These are phyloP conservation scores for Leccinum aurantiacum DNA, from an alignment of 768 basidiomycete genomes.

Conservation along the genomic window DNA sequence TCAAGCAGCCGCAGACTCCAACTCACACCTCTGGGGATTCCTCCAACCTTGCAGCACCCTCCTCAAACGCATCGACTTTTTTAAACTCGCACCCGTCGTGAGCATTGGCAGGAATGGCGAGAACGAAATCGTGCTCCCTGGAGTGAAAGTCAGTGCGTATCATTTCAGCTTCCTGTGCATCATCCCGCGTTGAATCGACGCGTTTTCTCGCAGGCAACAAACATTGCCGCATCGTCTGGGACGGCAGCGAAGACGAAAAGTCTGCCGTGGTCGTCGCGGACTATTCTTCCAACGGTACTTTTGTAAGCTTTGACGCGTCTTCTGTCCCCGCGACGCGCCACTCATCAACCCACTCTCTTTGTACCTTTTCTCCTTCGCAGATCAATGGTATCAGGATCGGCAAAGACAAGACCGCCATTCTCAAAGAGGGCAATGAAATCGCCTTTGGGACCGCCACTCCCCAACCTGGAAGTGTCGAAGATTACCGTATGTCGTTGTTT, in stretches of 20 bases:
- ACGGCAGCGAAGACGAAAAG: conserved; percentile 32
- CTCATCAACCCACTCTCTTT: conserved; percentile 6
- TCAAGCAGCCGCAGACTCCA: conserved; percentile 20
- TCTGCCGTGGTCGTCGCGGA: conserved; percentile 37
- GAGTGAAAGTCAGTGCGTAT: conserved; percentile 71
- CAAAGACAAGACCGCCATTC: conserved; percentile 38
- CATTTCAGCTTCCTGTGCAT: conserved; percentile 13
- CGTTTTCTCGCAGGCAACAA: conserved; percentile 37
- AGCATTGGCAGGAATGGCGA: conserved; percentile 53
- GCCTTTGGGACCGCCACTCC: conserved; percentile 68
- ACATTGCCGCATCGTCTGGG: conserved; percentile 40
- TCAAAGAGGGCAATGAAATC: conserved; percentile 76
- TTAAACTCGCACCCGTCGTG: conserved; percentile 48
- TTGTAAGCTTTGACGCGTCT: conserved; percentile 30
- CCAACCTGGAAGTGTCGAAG: conserved; percentile 55
- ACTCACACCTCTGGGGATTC: conserved; percentile 62
- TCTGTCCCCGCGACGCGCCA: conserved; percentile 6
- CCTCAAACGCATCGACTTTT: conserved; percentile 61
- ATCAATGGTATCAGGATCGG: conserved; percentile 45
- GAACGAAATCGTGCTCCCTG: conserved; percentile 59
- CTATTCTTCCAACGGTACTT: conserved; percentile 46
- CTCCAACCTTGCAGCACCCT: conserved; percentile 60
- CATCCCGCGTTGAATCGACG: conserved; percentile 20
- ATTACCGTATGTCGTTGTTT: conserved; percentile 60
- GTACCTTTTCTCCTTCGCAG: conserved; percentile 12